A percentile compares a stretch with the other conserved stretches of the same genome.
phyloP scores from a whole-genome alignment of 176 grass and related monocot species.

The Chrysopogon serrulatus region DNA sequence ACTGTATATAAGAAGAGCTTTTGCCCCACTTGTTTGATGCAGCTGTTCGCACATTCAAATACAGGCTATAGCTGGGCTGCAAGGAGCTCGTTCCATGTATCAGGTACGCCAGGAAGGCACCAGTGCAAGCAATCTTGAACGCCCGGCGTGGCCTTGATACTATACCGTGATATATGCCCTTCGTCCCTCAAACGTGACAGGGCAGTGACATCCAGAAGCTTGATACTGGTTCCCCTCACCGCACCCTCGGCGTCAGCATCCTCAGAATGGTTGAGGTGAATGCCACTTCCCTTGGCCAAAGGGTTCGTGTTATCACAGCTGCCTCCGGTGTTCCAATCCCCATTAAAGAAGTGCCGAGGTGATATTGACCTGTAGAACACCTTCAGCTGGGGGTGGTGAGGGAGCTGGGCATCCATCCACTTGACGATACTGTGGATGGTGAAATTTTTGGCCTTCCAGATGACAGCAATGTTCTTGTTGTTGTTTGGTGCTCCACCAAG shows the following conservation, averaged over 20 bases:
- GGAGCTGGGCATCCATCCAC: conserved; percentile 75
- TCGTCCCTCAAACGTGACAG: conserved; percentile 72
- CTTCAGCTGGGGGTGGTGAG: conserved; percentile 49
- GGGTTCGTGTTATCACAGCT: conserved; percentile 68
- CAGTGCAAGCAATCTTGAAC: conserved; percentile 91
- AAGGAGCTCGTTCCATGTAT: conserved; percentile 90
- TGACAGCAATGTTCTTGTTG: conserved; percentile 50
- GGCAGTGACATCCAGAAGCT: conserved; percentile 73
- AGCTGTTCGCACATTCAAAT: not conserved
- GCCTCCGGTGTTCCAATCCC: conserved; percentile 79
- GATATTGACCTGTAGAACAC: conserved; percentile 76
- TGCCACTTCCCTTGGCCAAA: conserved; percentile 56
- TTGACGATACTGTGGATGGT: conserved; percentile 65
- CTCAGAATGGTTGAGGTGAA: conserved; percentile 52
- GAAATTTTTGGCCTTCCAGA: conserved; percentile 89
- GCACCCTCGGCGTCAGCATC: conserved; percentile 57
- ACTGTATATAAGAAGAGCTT: not conserved
- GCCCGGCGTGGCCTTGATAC: conserved; percentile 56
- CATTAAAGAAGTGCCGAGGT: conserved; percentile 83
- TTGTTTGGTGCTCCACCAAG: conserved; percentile 56
- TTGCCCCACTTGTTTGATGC: not conserved
- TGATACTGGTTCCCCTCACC: conserved; percentile 56
- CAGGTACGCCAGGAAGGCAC: conserved; percentile 85
- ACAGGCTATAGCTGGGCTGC: conserved; percentile 59
- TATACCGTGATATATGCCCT: conserved; percentile 82